Base-by-base conservation (phyloP, 1,139 yeast genomes). In the Zygoascus meyerae region DNA sequence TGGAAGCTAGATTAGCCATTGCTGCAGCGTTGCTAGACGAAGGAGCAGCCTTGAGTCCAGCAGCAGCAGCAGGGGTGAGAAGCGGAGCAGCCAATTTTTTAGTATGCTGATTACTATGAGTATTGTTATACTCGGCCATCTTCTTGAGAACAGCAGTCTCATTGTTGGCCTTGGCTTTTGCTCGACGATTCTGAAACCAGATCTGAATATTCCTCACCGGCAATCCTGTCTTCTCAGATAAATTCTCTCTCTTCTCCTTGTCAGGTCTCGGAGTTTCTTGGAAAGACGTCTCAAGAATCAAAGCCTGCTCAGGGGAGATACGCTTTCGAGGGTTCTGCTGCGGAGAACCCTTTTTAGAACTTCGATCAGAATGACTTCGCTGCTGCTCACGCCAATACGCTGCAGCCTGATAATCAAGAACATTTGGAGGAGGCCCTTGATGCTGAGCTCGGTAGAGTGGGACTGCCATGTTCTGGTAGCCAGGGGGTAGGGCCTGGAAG, bases 111-210 rank as follows among this genome's bases (percentile, higher is more conserved):
- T 40, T 28, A n/a, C 28, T 17, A 32, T 17, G 26, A 11, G 11
- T 26, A 14, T 31, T 40, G 17, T 44, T 44, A 16, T 47, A 38
- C 17, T 35, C 48, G 12, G 51, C 52, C 26, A 49, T 45, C 35
- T 45, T 47, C 42, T 33, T 30, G 30, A 48, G 45, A 29, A 48
- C 42, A 14, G 46, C 48, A 28, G 53, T 52, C 45, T 57, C 61
- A 34, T 57, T 52, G 32, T 53, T 49, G 12, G 60, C 52, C 35
- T 60, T 42, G 7, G 60, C 63, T 48, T 57, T 60, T 7, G 66
- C 66, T 28, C 66, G 50, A 3, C 66, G 55, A 42, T 62, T 62
- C 44, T 62, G 66, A 48, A 62, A 61, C 66, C 66, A 62, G 40
- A 62, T 61, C 54, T 61, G 64, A 28, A 62, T 58, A 38, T 58